These are phyloP conservation scores for Epichloe bromicola DNA, from an alignment of 2,329 filamentous ascomycete genomes.

Conservation along the genomic window DNA sequence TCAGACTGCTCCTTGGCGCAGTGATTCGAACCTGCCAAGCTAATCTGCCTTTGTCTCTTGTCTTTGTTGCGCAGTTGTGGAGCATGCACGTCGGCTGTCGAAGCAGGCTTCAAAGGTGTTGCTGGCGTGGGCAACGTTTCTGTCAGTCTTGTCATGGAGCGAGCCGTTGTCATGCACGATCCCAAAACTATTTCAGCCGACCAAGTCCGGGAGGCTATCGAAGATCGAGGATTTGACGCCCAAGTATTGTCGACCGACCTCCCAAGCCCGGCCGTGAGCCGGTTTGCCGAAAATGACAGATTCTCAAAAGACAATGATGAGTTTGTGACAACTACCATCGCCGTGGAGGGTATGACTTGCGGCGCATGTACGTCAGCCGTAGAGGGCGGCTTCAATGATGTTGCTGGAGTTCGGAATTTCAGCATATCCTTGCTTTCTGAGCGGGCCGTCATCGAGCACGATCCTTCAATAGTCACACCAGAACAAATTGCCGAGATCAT, in stretches of 20 bases:
- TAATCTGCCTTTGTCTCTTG: neutral
- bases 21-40: neutral
- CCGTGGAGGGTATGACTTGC: conserved; percentile 82
- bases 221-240: conserved; percentile 86
- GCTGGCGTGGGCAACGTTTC: conserved; percentile 76
- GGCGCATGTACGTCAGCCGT: conserved; percentile 80
- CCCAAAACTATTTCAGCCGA: conserved; percentile 60
- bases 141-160: conserved; percentile 87
- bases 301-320: conserved; percentile 25
- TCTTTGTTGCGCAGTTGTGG: conserved; percentile 53
- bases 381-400: conserved; percentile 65
- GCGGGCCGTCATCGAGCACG: conserved; percentile 74
- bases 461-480: conserved; percentile 40
- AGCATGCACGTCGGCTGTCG: conserved; percentile 89
- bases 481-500: conserved; percentile 46
- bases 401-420: conserved; percentile 60
- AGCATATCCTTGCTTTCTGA: conserved; percentile 77
- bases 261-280: conserved; percentile 37
- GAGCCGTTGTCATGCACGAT: conserved; percentile 89
- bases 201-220: conserved; percentile 70
- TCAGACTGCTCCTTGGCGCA: neutral
- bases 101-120: conserved; percentile 75
- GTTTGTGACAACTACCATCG: conserved; percentile 58
- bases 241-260: conserved; percentile 75
- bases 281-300: conserved; percentile 21